Evolutionary conservation across 768 basidiomycete genomes (phyloP).

Genomic region (Collybiopsis luxurians): DNA sequence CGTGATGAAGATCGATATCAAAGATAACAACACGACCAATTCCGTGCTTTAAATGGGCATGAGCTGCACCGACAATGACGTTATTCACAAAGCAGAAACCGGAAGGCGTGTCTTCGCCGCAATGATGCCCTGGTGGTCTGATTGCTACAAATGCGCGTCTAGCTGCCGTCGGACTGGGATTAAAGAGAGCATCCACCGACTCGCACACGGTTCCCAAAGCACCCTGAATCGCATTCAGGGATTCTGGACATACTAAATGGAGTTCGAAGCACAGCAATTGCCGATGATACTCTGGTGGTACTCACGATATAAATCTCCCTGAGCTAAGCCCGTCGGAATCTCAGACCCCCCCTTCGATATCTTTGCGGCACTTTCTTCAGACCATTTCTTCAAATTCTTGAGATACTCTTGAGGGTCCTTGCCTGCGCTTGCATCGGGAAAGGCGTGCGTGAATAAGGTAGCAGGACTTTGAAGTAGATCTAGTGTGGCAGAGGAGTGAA

Average conservation of each 20-base stretch:
- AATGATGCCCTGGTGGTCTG: constrained; percentile 93
- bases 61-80: constrained; percentile 84
- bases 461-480: constrained; percentile 60
- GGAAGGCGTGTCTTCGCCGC: constrained; percentile 83
- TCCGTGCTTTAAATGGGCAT: constrained; percentile 80
- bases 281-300: not conserved
- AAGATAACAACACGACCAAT: constrained; percentile 81
- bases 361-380: constrained; percentile 55
- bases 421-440: constrained; percentile 27
- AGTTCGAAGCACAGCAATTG: not conserved
- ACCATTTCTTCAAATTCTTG: constrained; percentile 59
- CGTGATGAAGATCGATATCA: constrained; percentile 92
- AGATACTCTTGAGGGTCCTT: constrained; percentile 66
- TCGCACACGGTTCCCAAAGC: constrained; percentile 84
- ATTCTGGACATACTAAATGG: constrained; percentile 71
- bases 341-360: constrained; percentile 65
- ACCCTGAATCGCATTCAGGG: constrained; percentile 75
- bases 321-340: constrained; percentile 68
- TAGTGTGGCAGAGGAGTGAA: constrained; percentile 51
- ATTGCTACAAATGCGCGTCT: constrained; percentile 77
- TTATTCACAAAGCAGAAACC: constrained; percentile 98
- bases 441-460: constrained; percentile 70
- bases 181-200: constrained; percentile 72
- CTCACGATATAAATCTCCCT: constrained; percentile 81
- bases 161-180: constrained; percentile 10